Evolutionary conservation across 176 grass and related monocot genomes (phyloP).

Genomic region (Aegilops longissima): DNA sequence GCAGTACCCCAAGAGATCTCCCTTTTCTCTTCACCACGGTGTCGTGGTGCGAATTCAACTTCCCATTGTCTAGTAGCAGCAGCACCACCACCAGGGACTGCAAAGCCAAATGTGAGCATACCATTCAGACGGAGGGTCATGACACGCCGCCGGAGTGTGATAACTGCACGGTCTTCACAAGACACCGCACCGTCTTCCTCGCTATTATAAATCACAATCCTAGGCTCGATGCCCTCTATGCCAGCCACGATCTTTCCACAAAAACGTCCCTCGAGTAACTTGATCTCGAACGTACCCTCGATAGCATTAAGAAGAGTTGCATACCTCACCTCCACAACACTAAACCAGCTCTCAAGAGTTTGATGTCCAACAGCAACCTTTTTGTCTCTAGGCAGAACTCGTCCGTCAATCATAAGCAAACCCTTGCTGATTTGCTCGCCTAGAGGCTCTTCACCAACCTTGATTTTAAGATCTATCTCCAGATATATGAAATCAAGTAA

Average conservation of each 20-base stretch:
- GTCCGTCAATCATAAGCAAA: neutral
- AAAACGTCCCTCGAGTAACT: neutral
- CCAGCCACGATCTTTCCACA: neutral
- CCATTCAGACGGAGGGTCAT: neutral
- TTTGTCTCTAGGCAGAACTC: neutral
- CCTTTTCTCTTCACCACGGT: neutral
- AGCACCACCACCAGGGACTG: neutral
- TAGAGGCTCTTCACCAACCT: neutral
- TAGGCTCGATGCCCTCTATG: neutral
- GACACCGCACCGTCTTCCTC: neutral
- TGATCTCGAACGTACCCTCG: neutral
- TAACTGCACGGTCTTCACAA: neutral
- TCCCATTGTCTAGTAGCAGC: neutral
- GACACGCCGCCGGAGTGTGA: neutral
- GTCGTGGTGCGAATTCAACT: neutral
- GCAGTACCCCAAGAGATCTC: neutral
- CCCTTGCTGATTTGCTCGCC: neutral
- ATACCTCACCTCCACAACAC: neutral
- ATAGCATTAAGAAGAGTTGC: neutral
- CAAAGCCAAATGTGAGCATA: neutral
- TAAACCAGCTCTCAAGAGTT: neutral
- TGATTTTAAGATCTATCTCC: neutral
- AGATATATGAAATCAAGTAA: slow-evolving; percentile 12
- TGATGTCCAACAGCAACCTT: neutral
- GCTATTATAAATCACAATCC: neutral